Evolutionary conservation across 306 rosid species (phyloP).

Genomic region (Purshia tridentata): DNA sequence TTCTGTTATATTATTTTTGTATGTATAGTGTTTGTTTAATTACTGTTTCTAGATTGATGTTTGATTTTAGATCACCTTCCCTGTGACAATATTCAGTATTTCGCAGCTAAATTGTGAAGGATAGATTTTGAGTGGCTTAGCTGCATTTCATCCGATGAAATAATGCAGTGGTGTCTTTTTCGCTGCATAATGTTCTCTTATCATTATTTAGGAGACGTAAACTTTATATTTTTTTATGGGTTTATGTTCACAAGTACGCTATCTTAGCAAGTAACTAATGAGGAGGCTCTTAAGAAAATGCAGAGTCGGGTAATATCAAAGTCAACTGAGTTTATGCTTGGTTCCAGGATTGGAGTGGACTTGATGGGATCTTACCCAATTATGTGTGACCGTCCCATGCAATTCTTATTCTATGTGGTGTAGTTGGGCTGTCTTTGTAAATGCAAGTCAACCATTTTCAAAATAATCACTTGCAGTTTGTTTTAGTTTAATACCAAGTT

Average conservation of each 20-base stretch:
- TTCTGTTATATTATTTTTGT: conserved; percentile 15
- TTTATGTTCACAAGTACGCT: conserved; percentile 17
- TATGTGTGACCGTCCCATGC: conserved; percentile 4
- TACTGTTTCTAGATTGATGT: conserved; percentile 19
- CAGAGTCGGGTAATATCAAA: conserved; percentile 31
- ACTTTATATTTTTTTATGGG: conserved; percentile 14
- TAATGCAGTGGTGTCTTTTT: conserved; percentile 19
- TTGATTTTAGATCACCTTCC: neutral
- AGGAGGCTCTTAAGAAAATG: conserved; percentile 22
- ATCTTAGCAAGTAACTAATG: conserved; percentile 27
- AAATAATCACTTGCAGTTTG: conserved; percentile 9
- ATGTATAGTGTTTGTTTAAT: neutral
- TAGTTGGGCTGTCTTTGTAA: conserved; percentile 44
- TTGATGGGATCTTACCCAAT: conserved; percentile 32
- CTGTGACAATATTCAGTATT: neutral
- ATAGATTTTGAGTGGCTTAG: conserved; percentile 25
- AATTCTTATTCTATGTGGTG: conserved; percentile 24
- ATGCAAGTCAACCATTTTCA: conserved; percentile 34
- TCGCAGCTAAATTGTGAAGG: conserved; percentile 16
- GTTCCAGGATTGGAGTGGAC: conserved; percentile 30
- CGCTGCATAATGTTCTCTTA: conserved; percentile 21
- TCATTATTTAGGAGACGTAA: conserved; percentile 23
- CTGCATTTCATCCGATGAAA: conserved; percentile 20
- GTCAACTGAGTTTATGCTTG: conserved; percentile 44
- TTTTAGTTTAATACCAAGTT: conserved; percentile 6